Base-by-base conservation (phyloP, 768 basidiomycete genomes). In the Boletus tomentosulus region DNA sequence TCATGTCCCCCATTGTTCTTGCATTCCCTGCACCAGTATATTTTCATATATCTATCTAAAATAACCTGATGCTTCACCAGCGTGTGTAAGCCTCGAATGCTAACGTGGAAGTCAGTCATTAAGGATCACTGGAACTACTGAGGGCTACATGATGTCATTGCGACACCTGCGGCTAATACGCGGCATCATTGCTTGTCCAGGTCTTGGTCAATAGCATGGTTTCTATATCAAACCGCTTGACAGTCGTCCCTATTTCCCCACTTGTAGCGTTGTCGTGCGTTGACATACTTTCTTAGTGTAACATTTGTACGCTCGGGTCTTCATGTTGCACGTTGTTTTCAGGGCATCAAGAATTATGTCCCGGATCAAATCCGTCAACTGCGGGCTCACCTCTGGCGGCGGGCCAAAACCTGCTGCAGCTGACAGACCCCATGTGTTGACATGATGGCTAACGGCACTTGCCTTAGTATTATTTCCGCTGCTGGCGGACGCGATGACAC, bases 1-100 rank as follows among this genome's bases (percentile, higher is more conserved):
- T 27, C 48, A 47, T 57, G 53, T 55, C 56, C 46, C 24, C 33
- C 44, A 43, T 46, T 52, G 22, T 34, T 54, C 51, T 59, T 66
- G 48, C 53, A 57, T 61, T 57, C 13, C 25, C 39, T 24, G 51
- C 33, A 30, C 31, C 46, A 24, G 31, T 52, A 55, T 62, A 37
- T 55, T 46, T 57, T 39, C 27, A 39, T 41, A 53, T 47, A 57
- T 55, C 39, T 55, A 61, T 61, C 11, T 22, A n/a, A 38, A 38
- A 50, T 45, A 44, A 55, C 46, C 50, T 37, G 30, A 53, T 44
- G 28, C 15, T 28, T 13, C 38, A 22, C 19, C 19, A 39, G 38
- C 16, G 16, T 39, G 38, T 22, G 19, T 39, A 39, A 19, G 38
- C 38, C 16, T 39, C 38, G 4, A 39, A 4, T 39, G n/a, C 31